A percentile compares a stretch with the other conserved stretches of the same genome.
These are phyloP conservation scores for Chaetomium strumarium DNA, from an alignment of 2,329 filamentous ascomycete genomes.

Conservation along the genomic window DNA sequence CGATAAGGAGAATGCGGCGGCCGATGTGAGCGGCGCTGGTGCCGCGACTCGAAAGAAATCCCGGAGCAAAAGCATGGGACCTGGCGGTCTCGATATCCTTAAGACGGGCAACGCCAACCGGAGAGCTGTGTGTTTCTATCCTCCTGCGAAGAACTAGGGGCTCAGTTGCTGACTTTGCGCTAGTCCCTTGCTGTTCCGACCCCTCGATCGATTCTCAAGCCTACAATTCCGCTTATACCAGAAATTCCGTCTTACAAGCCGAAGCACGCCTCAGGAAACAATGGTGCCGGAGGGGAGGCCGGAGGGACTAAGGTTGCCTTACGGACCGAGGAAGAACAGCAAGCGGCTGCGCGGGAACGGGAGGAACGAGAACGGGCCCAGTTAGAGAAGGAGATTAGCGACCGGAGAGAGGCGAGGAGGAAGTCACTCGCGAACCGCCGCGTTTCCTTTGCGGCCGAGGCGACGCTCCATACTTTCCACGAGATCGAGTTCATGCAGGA, in stretches of 20 bases:
- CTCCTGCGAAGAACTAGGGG: not conserved
- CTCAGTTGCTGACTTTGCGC: constrained; percentile 10
- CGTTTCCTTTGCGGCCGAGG: constrained; percentile 95
- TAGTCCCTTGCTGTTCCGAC: constrained; percentile 52
- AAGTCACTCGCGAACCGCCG: constrained; percentile 90
- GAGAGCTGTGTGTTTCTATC: constrained; percentile 57
- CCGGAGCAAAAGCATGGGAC: constrained; percentile 92
- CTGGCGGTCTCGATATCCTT: constrained; percentile 78
- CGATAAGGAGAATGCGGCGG: constrained; percentile 75
- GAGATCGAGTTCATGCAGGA: constrained; percentile 86
- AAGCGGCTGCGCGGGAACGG: constrained; percentile 61
- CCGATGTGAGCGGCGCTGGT: constrained; percentile 50
- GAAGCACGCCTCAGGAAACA: constrained; percentile 33
- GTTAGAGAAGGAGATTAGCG: constrained; percentile 55
- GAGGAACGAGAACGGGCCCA: constrained; percentile 60
- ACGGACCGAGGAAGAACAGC: constrained; percentile 64
- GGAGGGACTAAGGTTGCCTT: constrained; percentile 54
- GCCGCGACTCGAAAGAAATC: constrained; percentile 60
- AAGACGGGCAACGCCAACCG: constrained; percentile 71
- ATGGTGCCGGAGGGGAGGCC: constrained; percentile 14
- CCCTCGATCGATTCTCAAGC: constrained; percentile 73
- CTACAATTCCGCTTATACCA: constrained; percentile 60
- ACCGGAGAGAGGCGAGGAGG: constrained; percentile 78
- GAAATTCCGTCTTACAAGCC: constrained; percentile 65
- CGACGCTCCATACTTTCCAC: constrained; percentile 94